Percentiles rank a stretch among this genome's conserved stretches.
phyloP scores from a whole-genome alignment of 2,329 filamentous ascomycete genomes.

The Clonostachys chloroleuca region DNA sequence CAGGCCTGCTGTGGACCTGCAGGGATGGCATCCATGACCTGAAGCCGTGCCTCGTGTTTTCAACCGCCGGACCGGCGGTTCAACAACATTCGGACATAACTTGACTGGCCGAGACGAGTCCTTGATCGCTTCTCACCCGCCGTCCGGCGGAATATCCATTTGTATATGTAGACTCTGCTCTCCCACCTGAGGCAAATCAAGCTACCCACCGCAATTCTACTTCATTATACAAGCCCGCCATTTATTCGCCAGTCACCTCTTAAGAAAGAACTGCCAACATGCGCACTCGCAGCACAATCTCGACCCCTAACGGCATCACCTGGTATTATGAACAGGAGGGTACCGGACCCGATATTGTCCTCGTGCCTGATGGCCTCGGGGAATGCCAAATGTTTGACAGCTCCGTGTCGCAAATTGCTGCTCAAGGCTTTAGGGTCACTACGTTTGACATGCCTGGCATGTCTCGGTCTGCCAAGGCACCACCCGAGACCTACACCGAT shows the following conservation, averaged over 20 bases:
- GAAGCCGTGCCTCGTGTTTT: too few relatives aligned
- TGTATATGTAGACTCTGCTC: too few relatives aligned
- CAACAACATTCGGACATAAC: too few relatives aligned
- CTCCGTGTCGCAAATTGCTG: not conserved
- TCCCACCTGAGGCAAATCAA: too few relatives aligned
- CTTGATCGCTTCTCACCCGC: too few relatives aligned
- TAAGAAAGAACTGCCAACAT: not conserved
- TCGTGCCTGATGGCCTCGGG: constrained; percentile 1
- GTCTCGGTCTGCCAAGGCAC: constrained; percentile 1
- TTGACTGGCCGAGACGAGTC: too few relatives aligned
- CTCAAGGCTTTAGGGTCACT: constrained; percentile 1
- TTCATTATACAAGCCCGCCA: too few relatives aligned
- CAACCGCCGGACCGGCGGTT: too few relatives aligned
- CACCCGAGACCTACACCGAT: not conserved
- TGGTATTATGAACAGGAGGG: constrained; percentile 4
- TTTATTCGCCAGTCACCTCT: not conserved
- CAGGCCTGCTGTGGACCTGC: too few relatives aligned
- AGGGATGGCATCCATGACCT: too few relatives aligned
- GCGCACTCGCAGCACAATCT: not conserved
- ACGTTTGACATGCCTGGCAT: constrained; percentile 3
- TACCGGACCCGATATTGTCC: not conserved
- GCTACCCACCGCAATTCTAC: too few relatives aligned
- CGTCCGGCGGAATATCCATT: too few relatives aligned
- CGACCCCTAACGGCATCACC: not conserved
- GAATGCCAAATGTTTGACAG: constrained; percentile 1